A percentile compares a stretch with the other conserved stretches of the same genome.
These are phyloP conservation scores for Colletotrichum sp. DNA, from an alignment of 2,329 filamentous ascomycete genomes.

Conservation along the genomic window DNA sequence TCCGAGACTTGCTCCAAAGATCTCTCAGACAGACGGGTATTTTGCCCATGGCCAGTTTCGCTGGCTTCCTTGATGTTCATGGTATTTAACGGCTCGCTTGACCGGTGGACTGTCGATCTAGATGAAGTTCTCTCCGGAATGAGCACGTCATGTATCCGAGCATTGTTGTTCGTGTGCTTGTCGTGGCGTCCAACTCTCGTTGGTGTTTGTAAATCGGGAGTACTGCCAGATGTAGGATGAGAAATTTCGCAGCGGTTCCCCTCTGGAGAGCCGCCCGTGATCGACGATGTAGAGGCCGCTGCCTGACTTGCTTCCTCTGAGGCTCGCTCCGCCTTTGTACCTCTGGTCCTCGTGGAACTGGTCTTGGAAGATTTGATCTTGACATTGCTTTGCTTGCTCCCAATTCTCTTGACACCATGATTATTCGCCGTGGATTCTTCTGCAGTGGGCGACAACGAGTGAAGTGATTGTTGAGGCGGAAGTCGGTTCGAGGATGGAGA, in stretches of 20 bases:
- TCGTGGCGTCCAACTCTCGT: background rate
- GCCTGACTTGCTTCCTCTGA: background rate
- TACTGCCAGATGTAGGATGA: background rate
- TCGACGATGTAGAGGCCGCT: background rate
- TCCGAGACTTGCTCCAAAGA: background rate
- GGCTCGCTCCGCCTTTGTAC: background rate
- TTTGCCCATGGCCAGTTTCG: background rate
- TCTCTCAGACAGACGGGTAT: background rate
- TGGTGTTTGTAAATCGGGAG: background rate
- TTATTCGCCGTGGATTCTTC: slow-evolving; percentile 29
- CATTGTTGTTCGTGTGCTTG: background rate
- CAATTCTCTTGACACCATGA: background rate
- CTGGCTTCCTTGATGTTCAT: background rate
- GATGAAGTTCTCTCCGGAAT: slow-evolving; percentile 34
- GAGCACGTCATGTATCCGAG: slow-evolving; percentile 25
- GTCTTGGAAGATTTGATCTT: background rate
- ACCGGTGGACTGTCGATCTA: background rate
- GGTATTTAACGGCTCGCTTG: background rate
- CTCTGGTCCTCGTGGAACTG: background rate
- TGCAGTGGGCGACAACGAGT: slow-evolving; percentile 31
- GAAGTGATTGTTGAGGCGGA: slow-evolving; percentile 16
- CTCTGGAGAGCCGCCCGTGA: background rate
- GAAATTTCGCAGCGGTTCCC: background rate
- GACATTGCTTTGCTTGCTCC: background rate
- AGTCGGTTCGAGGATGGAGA: slow-evolving; percentile 20